Percentiles rank a stretch among this genome's conserved stretches.
phyloP scores from a whole-genome alignment of 2,329 filamentous ascomycete genomes.

The Biscogniauxia marginata region DNA sequence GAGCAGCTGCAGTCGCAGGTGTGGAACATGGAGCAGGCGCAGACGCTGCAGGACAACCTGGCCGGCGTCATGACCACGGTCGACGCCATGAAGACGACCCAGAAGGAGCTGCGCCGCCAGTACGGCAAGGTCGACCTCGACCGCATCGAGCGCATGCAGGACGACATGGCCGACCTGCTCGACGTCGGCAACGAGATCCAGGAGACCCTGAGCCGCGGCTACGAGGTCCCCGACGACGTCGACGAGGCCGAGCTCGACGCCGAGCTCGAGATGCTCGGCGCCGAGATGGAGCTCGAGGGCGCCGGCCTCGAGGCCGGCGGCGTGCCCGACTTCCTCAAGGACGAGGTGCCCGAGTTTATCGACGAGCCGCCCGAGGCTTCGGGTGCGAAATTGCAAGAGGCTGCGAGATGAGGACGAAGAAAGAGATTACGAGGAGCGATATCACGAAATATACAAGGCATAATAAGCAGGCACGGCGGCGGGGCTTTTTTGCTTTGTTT shows the following conservation, averaged over 20 bases:
- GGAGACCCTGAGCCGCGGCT: slow-evolving; percentile 85
- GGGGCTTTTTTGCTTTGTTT: too few species aligned
- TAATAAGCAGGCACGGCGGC: too few species aligned
- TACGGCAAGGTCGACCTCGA: slow-evolving; percentile 98
- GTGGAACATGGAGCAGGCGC: slow-evolving; percentile 99
- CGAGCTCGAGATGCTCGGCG: slow-evolving; percentile 88
- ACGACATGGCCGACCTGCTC: slow-evolving; percentile 98
- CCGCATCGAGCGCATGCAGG: slow-evolving; percentile 95
- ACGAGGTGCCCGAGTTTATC: slow-evolving; percentile 88
- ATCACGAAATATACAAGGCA: too few species aligned
- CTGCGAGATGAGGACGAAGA: slow-evolving; percentile 48
- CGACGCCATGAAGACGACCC: slow-evolving; percentile 95
- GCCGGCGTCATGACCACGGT: slow-evolving; percentile 99
- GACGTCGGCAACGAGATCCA: slow-evolving; percentile 98
- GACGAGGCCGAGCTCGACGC: slow-evolving; percentile 96
- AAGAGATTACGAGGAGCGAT: neutral
- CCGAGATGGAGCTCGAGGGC: slow-evolving; percentile 87
- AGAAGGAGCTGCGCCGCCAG: slow-evolving; percentile 87
- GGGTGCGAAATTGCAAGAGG: slow-evolving; percentile 75
- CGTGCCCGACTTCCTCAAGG: slow-evolving; percentile 83
- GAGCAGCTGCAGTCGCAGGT: slow-evolving; percentile 92
- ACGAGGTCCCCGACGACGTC: slow-evolving; percentile 95
- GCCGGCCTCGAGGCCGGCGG: slow-evolving; percentile 51
- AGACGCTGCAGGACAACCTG: slow-evolving; percentile 97
- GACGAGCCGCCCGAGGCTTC: slow-evolving; percentile 79